Percentiles rank a stretch among this genome's conserved stretches.
phyloP scores from a whole-genome alignment of 495 filamentous ascomycete genomes.

The Apodospora peruviana region DNA sequence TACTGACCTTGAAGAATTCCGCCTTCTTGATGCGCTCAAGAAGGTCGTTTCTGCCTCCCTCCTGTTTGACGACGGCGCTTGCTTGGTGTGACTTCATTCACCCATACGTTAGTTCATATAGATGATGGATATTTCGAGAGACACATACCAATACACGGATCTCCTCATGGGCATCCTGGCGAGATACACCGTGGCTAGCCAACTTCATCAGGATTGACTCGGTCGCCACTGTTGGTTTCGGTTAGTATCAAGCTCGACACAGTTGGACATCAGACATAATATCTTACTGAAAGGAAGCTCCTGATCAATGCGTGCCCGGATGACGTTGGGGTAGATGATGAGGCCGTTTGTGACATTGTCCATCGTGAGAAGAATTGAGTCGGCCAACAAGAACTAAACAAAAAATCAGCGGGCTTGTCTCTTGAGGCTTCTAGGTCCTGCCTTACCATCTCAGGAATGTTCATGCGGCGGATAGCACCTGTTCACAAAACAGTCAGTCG shows the following conservation, averaged over 20 bases:
- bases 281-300: slow-evolving; percentile 72
- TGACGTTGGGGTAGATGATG: slow-evolving; percentile 80
- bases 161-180: slow-evolving; percentile 90
- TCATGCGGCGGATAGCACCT: slow-evolving; percentile 33
- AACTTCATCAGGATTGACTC: slow-evolving; percentile 87
- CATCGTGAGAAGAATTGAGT: slow-evolving; percentile 72
- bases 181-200: slow-evolving; percentile 63
- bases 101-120: not conserved
- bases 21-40: slow-evolving; percentile 70
- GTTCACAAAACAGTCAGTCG: not conserved
- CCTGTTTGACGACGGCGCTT: slow-evolving; percentile 67
- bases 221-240: slow-evolving; percentile 55
- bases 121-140: not conserved
- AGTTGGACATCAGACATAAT: not conserved
- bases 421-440: not conserved
- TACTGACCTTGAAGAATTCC: slow-evolving; percentile 60
- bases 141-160: slow-evolving; percentile 63
- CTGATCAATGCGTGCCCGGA: slow-evolving; percentile 60
- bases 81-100: slow-evolving; percentile 64
- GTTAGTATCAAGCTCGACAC: slow-evolving; percentile 2
- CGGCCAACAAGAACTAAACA: slow-evolving; percentile 62
- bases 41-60: slow-evolving; percentile 76
- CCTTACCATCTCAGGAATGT: slow-evolving; percentile 60
- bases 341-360: slow-evolving; percentile 80
- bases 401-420: too few relatives aligned